Evolutionary conservation across 1,284 basidiomycete species (phyloP), one percentile per base, ranked within the genome.

Genomic region (Lentinula novae-zelandiae): DNA sequence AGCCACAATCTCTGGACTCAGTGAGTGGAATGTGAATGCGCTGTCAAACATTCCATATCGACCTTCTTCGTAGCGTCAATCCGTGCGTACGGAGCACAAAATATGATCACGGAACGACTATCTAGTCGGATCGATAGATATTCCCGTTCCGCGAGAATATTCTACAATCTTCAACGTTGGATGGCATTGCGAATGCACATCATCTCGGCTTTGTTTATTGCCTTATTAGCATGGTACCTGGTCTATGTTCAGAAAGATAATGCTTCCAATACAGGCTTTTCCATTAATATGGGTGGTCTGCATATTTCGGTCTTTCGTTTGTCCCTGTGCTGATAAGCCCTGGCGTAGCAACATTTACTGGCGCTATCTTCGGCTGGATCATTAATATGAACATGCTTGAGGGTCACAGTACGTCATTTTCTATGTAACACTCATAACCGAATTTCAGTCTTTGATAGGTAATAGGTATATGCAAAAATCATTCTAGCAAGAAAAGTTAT

Each of bases 1-100:
- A 9, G 83, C 86, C 27, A 82, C 87, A 0, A 80, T 90, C 44
- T 72, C 79, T 9, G 90, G 90, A 34, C 75, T 93, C 38, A 76
- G 85, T 87, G 64, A 59, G 81, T 68, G 33, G 33, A n/a, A 15
- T 49, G 22, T 12, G 17, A 27, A 13, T n/a, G 33, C 39, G 40
- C 58, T 38, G 51, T 38, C 22, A 44, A 42, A 10, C 40, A 36
- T 44, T 46, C 50, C 46, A 39, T 13, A 38, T 40, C 55, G 52
- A 20, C 60, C n/a, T 27, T 51, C 36, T 22, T 50, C 4, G 5
- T 61, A 86, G 85, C 80, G 2, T 87, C 85, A 5, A 82, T 89
- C 54, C 80, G 86, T 34, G 85, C 85, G 10, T 86, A 82, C 66
- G 79, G 79, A 5, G 82, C 81, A 12, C 77, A 86, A 67, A 59